These are phyloP conservation scores for Penicillium simplicissimum DNA, from an alignment of 495 filamentous ascomycete genomes.

Conservation along the genomic window DNA sequence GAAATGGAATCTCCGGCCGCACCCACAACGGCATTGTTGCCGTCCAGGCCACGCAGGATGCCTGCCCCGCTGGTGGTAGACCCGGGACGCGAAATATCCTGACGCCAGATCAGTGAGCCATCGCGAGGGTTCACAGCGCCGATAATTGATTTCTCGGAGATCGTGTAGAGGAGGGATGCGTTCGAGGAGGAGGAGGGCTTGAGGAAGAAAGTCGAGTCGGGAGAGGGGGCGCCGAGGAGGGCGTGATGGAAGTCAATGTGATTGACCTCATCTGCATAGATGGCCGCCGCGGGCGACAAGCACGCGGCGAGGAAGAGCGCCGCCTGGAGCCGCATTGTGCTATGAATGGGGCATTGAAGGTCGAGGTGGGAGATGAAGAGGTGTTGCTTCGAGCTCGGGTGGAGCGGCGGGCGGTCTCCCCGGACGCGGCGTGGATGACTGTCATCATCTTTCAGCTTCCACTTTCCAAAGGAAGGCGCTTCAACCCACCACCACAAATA, in stretches of 20 bases:
- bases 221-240: constrained; percentile 78
- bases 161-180: constrained; percentile 87
- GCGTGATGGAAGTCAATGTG: constrained; percentile 91
- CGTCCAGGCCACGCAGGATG: constrained; percentile 70
- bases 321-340: constrained; percentile 50
- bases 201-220: constrained; percentile 91
- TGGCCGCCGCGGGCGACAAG: constrained; percentile 53
- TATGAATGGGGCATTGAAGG: constrained; percentile 36
- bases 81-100: constrained; percentile 55
- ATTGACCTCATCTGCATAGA: constrained; percentile 89
- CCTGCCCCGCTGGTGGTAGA: constrained; percentile 38
- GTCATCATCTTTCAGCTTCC: not conserved
- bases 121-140: constrained; percentile 88
- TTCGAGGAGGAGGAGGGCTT: constrained; percentile 75
- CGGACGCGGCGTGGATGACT: not conserved
- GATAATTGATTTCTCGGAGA: constrained; percentile 76
- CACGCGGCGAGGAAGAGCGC: constrained; percentile 44
- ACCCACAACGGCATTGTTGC: constrained; percentile 69
- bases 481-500: not conserved
- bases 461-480: not conserved
- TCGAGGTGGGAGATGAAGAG: constrained; percentile 11
- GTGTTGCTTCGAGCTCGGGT: constrained; percentile 18
- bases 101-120: constrained; percentile 84
- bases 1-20: constrained; percentile 66
- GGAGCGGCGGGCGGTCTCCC: constrained; percentile 20